phyloP scores from a whole-genome alignment of 441 rosid species.

The Rhodomyrtus psidioides region DNA sequence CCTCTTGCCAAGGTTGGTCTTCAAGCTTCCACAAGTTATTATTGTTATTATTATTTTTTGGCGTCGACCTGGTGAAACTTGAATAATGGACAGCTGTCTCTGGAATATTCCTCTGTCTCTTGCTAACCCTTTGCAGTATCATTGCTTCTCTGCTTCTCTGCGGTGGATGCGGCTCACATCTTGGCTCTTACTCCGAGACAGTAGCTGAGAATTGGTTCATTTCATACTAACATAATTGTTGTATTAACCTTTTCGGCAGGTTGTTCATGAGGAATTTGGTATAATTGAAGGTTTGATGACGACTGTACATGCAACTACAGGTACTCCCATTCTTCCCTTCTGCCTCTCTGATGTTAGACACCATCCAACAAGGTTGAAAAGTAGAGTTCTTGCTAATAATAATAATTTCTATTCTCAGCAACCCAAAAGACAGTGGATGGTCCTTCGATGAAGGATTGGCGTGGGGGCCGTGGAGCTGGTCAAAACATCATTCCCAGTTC shows the following conservation, averaged over 20 bases:
- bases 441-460: constrained; percentile 99
- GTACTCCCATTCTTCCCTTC: constrained; percentile 20
- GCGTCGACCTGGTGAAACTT: not conserved
- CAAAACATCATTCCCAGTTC: constrained; percentile 99
- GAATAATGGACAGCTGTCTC: not conserved
- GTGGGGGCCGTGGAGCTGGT: constrained; percentile 97
- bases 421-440: constrained; percentile 98
- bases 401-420: constrained; percentile 36
- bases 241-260: constrained; percentile 32
- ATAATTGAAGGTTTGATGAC: constrained; percentile 97
- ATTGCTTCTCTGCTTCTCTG: not conserved
- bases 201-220: not conserved
- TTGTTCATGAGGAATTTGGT: constrained; percentile 96
- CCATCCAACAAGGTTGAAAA: not conserved
- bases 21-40: not conserved
- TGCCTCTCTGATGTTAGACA: not conserved
- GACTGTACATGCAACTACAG: constrained; percentile 99
- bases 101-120: not conserved
- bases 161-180: not conserved
- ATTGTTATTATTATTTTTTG: not conserved
- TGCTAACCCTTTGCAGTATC: not conserved
- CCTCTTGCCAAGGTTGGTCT: constrained; percentile 93
- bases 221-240: not conserved
- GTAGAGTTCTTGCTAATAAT: not conserved
- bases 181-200: not conserved